Conservation (phyloP, 805 yeast genomes). For the Saturnispora quitensis region DNA sequence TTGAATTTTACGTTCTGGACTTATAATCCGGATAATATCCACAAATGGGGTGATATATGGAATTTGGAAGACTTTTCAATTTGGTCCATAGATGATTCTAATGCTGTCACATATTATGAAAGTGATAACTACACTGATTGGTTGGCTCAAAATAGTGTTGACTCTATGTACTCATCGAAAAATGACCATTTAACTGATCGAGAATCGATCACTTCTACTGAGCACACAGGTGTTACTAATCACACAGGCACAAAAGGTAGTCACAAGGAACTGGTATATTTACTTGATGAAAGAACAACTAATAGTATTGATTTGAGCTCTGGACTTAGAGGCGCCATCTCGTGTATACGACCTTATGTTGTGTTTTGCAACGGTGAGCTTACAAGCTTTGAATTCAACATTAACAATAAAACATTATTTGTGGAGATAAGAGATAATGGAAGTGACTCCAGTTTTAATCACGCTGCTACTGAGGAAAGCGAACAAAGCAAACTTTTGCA, state of each 20-base stretch:
- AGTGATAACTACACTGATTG: conserved; percentile 10
- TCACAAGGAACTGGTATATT: background rate
- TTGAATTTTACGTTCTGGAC: conserved; percentile 81
- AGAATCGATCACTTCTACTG: background rate
- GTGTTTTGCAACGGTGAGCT: conserved; percentile 54
- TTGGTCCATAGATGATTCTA: conserved; percentile 59
- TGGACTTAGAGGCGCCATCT: conserved; percentile 69
- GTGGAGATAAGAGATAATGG: conserved; percentile 21
- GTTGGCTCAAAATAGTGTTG: conserved; percentile 8
- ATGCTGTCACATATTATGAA: background rate
- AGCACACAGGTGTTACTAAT: background rate
- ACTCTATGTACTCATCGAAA: background rate
- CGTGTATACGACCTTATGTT: conserved; percentile 73
- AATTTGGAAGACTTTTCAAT: conserved; percentile 90
- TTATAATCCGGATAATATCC: conserved; percentile 63
- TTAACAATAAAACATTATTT: conserved; percentile 36
- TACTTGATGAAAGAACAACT: background rate
- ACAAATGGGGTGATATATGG: conserved; percentile 87
- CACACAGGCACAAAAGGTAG: background rate
- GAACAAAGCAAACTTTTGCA: background rate
- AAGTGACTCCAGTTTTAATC: background rate
- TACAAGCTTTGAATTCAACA: conserved; percentile 47
- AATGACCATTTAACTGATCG: background rate
- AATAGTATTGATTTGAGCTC: conserved; percentile 9
- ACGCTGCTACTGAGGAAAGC: background rate